Base-by-base conservation (phyloP, 345 rosid genomes). In the Cardamine chenopodiifolia region DNA sequence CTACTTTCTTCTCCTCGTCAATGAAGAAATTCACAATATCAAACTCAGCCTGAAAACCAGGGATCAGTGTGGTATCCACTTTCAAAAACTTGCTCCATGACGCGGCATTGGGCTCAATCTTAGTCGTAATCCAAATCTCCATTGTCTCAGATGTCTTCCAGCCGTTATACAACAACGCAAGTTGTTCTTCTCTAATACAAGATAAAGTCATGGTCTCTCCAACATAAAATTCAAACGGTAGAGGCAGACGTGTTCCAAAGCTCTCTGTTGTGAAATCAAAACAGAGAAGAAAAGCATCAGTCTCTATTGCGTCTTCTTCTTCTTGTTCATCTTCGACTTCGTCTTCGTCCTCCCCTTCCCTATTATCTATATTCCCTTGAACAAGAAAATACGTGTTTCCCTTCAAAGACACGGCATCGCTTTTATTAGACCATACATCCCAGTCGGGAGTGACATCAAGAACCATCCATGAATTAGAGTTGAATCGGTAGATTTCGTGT, bases 251-350 rank as follows among this genome's bases (percentile, higher is more conserved):
- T 12, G 14, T 50, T 23, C 66, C 50, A 40, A 62, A 62, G 1
- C 20, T 62, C 34, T 62, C 66, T 40, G 13, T 23, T 18, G 69
- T 31, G 19, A 29, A 65, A 65, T 65, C 69, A 18, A 65, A 65
- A 65, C 28, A 47, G 28, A 65, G 10, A 8, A 62, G n/a, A 26
- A 58, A 35, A 35, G 5, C 22, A 2, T 35, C 18, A 11, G 0
- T 5, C 5, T 20, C 5, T 34, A 4, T 18, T 15, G 0, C 32
- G 1, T 7, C 6, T 15, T 8, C 40, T 8, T 8, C 5, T 10
- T 11, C 44, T 3, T 37, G 15, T 11, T 39, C 12, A 4, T 44
- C 19, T 4, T 15, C 45, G 0, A 4, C 17, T 14, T 40, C 45
- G 3, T 13, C 17, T 14, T 40, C 47, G 48, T 42, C 6, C 8